Percentiles rank a stretch among this genome's conserved stretches.
Conservation (phyloP, 495 filamentous ascomycete species). For the Annulohypoxylon stygium region DNA sequence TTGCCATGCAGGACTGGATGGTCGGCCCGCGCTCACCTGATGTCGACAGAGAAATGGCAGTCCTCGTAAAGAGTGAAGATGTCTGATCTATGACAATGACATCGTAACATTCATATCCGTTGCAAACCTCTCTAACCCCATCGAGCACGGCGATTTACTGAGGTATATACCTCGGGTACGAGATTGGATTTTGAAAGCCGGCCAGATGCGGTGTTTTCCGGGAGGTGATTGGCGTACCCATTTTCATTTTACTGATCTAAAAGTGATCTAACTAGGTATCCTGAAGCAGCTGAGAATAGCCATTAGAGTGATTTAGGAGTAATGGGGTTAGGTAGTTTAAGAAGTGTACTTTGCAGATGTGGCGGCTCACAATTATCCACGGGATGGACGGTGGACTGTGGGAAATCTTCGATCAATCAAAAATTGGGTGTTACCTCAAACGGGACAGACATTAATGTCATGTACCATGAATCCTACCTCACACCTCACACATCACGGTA, state of each 20-base stretch:
- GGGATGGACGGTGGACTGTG: constrained; percentile 27
- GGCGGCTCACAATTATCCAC: constrained; percentile 21
- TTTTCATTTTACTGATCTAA: constrained; percentile 26
- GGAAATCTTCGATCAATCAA: constrained; percentile 19
- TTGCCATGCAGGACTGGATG: constrained; percentile 98
- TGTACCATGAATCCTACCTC: constrained; percentile 5
- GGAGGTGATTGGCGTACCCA: constrained; percentile 23
- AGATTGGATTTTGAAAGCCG: constrained; percentile 20
- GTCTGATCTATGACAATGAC: constrained; percentile 13
- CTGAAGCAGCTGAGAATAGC: constrained; percentile 19
- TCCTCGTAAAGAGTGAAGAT: constrained; percentile 45
- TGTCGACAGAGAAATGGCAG: constrained; percentile 44
- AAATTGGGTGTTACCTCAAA: constrained; percentile 9
- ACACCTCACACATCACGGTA: neutral
- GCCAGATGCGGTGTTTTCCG: constrained; percentile 15
- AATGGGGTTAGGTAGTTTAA: constrained; percentile 11
- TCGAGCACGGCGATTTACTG: constrained; percentile 9
- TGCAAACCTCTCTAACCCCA: constrained; percentile 1
- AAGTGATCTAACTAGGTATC: constrained; percentile 24
- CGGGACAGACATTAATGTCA: constrained; percentile 5
- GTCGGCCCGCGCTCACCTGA: constrained; percentile 70
- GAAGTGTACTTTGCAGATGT: constrained; percentile 26
- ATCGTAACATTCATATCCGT: constrained; percentile 14
- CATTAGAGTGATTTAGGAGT: constrained; percentile 15
- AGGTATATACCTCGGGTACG: constrained; percentile 11